phyloP scores from a whole-genome alignment of 345 rosid species.

The Mercurialis annua region DNA sequence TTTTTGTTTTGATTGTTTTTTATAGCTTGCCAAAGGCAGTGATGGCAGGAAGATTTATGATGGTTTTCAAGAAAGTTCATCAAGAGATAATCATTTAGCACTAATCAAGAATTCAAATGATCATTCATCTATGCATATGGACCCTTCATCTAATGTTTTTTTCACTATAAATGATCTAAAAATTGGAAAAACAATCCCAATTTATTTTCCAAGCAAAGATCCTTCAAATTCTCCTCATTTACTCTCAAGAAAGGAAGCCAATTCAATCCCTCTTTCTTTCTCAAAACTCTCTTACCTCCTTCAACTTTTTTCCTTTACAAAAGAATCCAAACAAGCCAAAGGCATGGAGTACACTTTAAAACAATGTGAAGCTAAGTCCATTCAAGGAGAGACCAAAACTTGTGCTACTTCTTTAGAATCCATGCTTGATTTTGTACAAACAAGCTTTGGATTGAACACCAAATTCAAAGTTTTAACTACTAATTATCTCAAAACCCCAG shows the following conservation, averaged over 20 bases:
- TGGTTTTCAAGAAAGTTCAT: background rate
- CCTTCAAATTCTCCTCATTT: constrained; percentile 42
- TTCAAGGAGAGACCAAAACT: no score
- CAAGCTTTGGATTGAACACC: constrained; percentile 36
- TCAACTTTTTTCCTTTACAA: constrained; percentile 49
- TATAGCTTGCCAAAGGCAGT: constrained; percentile 13
- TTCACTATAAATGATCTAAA: constrained; percentile 48
- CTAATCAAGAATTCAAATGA: background rate
- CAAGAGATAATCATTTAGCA: background rate
- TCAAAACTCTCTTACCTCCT: constrained; percentile 48
- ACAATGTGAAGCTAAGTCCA: constrained; percentile 37
- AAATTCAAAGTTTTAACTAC: constrained; percentile 41
- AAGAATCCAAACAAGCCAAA: constrained; percentile 58
- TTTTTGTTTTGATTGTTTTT: background rate
- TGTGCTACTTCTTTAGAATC: no score
- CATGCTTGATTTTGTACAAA: constrained; percentile 49
- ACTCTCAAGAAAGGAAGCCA: constrained; percentile 55
- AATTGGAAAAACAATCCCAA: constrained; percentile 34
- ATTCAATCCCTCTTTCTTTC: constrained; percentile 56
- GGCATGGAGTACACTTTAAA: constrained; percentile 55
- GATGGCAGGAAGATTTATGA: constrained; percentile 9
- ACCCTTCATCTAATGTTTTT: constrained; percentile 45
- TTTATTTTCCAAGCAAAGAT: constrained; percentile 40
- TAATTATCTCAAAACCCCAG: constrained; percentile 11
- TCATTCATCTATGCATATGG: constrained; percentile 10